Percentiles rank a stretch among this genome's conserved stretches.
Conservation (phyloP, 768 basidiomycete species). For the Lactarius vividus region DNA sequence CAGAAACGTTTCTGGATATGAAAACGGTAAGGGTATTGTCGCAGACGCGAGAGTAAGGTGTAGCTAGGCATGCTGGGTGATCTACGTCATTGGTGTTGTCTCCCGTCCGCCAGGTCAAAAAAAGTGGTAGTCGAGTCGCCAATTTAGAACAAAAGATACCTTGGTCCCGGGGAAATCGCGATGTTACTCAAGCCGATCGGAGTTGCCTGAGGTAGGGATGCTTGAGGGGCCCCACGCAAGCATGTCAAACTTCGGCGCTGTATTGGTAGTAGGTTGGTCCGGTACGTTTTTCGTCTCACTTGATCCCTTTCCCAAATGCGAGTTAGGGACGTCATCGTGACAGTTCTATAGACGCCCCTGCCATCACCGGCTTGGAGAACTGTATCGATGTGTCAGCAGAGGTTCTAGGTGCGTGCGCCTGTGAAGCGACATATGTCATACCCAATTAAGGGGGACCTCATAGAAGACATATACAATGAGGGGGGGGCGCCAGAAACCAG, state of each 20-base stretch:
- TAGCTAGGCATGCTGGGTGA: background rate
- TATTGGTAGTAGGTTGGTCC: background rate
- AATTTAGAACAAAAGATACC: background rate
- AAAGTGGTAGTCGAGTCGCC: background rate
- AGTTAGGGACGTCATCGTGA: conserved; percentile 6
- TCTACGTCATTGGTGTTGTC: background rate
- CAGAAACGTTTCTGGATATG: background rate
- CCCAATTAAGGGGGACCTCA: background rate
- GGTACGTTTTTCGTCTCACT: background rate
- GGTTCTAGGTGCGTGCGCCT: background rate
- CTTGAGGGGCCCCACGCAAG: background rate
- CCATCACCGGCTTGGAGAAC: conserved; percentile 1
- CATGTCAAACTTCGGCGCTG: background rate
- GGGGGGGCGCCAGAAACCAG: background rate
- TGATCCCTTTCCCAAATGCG: background rate
- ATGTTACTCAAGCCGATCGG: background rate
- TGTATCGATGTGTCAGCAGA: conserved; percentile 1
- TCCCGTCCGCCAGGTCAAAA: background rate
- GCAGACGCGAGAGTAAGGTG: background rate
- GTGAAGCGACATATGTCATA: background rate
- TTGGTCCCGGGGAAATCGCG: background rate
- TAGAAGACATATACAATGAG: background rate
- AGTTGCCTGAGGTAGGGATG: background rate
- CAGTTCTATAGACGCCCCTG: conserved; percentile 1
- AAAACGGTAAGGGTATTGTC: background rate